phyloP scores from a whole-genome alignment of 2,329 filamentous ascomycete species.

The Endoconidiophora polonica region DNA sequence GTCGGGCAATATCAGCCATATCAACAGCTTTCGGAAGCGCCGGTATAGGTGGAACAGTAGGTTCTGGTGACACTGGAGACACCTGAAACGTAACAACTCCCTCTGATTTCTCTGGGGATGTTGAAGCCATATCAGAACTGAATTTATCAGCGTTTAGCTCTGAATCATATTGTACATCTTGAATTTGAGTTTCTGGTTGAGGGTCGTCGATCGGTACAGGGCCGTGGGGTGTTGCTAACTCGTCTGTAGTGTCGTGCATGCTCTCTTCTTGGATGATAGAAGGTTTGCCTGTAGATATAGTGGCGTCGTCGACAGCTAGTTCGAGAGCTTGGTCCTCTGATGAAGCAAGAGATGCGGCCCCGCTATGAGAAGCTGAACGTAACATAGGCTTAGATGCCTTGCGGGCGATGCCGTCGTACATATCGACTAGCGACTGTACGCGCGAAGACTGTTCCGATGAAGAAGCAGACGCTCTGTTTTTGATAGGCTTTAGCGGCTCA shows the following conservation, averaged over 20 bases:
- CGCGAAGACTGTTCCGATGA: conserved; percentile 4
- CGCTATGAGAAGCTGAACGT: neutral
- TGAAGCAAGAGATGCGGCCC: neutral
- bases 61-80: too few species aligned
- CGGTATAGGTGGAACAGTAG: neutral
- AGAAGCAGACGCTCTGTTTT: conserved; percentile 3
- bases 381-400: conserved; percentile 12
- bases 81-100: too few species aligned
- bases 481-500: conserved; percentile 1
- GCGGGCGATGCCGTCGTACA: conserved; percentile 29
- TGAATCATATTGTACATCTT: neutral
- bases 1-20: conserved; percentile 6
- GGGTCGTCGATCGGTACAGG: too few species aligned
- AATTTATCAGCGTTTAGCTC: too few species aligned
- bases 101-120: too few species aligned
- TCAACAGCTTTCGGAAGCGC: conserved; percentile 7
- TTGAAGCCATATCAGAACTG: too few species aligned
- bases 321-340: neutral
- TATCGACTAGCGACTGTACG: conserved; percentile 33
- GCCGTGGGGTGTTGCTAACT: too few species aligned
- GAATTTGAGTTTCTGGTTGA: neutral
- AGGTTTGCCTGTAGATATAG: too few species aligned
- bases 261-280: too few species aligned
- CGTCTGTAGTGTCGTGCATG: too few species aligned
- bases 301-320: too few species aligned